Evolutionary conservation across 495 filamentous ascomycete species (phyloP).

Genomic region (Penicillium diatomitis): DNA sequence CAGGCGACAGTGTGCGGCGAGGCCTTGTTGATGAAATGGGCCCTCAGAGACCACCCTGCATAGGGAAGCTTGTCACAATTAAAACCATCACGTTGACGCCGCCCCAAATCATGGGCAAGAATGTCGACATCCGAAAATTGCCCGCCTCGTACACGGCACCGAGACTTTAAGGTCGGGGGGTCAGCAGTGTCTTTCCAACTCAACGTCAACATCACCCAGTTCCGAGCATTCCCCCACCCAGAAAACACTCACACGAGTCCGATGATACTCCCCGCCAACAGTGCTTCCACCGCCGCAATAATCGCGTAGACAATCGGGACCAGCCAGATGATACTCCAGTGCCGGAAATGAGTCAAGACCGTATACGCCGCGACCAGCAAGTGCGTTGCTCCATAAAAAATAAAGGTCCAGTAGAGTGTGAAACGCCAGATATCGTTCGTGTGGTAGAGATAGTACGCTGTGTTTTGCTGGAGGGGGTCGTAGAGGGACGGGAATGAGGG

Average conservation of each 20-base stretch:
- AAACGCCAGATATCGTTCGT: slow-evolving; percentile 81
- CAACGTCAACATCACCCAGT: background rate
- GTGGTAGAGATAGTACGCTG: slow-evolving; percentile 64
- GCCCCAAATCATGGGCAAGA: slow-evolving; percentile 95
- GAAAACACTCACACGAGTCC: slow-evolving; percentile 66
- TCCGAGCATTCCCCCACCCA: background rate
- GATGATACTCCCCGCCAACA: slow-evolving; percentile 81
- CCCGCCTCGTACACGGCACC: slow-evolving; percentile 82
- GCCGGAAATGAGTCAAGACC: slow-evolving; percentile 56
- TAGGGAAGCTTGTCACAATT: slow-evolving; percentile 86
- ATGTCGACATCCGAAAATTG: slow-evolving; percentile 90
- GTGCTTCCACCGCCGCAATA: slow-evolving; percentile 69
- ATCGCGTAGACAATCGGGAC: slow-evolving; percentile 67
- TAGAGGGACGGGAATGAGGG: slow-evolving; percentile 86
- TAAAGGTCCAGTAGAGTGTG: slow-evolving; percentile 77
- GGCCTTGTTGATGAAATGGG: background rate
- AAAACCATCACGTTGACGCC: slow-evolving; percentile 82
- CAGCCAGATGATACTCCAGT: slow-evolving; percentile 68
- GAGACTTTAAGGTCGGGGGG: slow-evolving; percentile 44
- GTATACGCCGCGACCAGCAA: slow-evolving; percentile 58
- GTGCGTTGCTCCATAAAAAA: slow-evolving; percentile 38
- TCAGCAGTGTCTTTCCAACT: slow-evolving; percentile 2
- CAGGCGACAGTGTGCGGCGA: no score
- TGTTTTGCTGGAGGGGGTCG: slow-evolving; percentile 50
- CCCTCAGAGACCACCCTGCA: slow-evolving; percentile 80